Conservation (phyloP, 208 protist species). For the Sergeia podlipaevii region DNA sequence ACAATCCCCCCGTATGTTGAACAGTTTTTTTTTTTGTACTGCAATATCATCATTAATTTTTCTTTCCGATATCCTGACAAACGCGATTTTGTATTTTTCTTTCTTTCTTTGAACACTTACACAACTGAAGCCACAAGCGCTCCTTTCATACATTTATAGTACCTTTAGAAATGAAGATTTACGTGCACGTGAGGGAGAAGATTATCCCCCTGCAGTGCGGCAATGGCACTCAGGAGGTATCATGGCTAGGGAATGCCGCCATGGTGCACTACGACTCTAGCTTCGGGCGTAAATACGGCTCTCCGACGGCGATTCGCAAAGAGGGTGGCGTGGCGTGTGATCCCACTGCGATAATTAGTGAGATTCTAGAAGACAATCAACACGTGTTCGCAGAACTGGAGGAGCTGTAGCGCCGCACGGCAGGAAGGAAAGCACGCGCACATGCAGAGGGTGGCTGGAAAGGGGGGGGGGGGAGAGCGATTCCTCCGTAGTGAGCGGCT, state of each 20-base stretch:
- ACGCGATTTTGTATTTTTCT: conserved; percentile 1
- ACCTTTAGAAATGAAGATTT: conserved; percentile 63
- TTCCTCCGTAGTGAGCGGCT: too few relatives aligned
- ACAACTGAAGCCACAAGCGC: too few relatives aligned
- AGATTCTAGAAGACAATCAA: conserved; percentile 76
- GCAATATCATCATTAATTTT: too few relatives aligned
- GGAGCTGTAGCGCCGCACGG: too few relatives aligned
- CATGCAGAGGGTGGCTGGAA: too few relatives aligned
- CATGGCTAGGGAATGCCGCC: conserved; percentile 83
- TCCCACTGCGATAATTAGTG: conserved; percentile 55
- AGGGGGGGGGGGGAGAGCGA: too few relatives aligned
- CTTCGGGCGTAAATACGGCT: conserved; percentile 62
- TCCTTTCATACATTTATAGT: too few relatives aligned
- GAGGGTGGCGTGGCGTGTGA: conserved; percentile 83
- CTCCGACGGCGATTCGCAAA: conserved; percentile 66
- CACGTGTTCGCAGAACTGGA: conserved; percentile 82
- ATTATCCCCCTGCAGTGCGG: conserved; percentile 80
- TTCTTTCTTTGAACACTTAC: conserved; percentile 2
- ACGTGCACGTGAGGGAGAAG: conserved; percentile 84
- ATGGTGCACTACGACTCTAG: conserved; percentile 87
- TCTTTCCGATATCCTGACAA: too few relatives aligned
- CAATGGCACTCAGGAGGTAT: conserved; percentile 77
- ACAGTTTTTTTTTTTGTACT: too few relatives aligned
- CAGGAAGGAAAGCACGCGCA: too few relatives aligned
- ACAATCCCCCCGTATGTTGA: too few relatives aligned